phyloP scores from a whole-genome alignment of 2,329 filamentous ascomycete genomes.

The Penicillium occitanis region DNA sequence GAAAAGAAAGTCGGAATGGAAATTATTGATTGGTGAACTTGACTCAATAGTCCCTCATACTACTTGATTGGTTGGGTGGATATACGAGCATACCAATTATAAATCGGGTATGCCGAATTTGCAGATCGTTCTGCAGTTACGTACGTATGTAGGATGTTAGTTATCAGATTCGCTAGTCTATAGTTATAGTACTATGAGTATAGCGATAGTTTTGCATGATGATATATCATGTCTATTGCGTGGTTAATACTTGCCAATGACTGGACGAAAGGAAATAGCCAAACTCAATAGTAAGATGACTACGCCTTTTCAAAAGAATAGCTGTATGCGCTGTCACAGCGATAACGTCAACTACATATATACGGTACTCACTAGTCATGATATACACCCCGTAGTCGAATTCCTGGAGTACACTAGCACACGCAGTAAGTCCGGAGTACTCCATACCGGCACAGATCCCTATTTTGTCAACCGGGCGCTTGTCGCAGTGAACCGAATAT shows the following conservation, averaged over 20 bases:
- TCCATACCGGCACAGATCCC: not conserved
- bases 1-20: not conserved
- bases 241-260: not conserved
- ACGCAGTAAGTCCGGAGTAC: not conserved
- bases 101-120: not conserved
- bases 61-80: not conserved
- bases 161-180: not conserved
- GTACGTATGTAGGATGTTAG: not conserved
- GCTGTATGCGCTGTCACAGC: not conserved
- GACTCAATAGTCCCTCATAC: not conserved
- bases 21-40: not conserved
- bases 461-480: not conserved
- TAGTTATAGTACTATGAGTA: too few species aligned
- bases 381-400: not conserved
- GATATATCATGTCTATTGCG: not conserved
- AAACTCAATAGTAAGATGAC: not conserved
- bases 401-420: not conserved
- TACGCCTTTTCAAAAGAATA: not conserved
- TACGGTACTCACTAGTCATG: not conserved
- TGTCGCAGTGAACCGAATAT: not conserved
- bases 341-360: not conserved
- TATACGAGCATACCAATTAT: not conserved
- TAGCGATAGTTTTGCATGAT: not conserved
- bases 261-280: not conserved
- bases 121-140: not conserved